Evolutionary conservation across 2,329 filamentous ascomycete species (phyloP).

Genomic region (Aspergillus transmontanensis): DNA sequence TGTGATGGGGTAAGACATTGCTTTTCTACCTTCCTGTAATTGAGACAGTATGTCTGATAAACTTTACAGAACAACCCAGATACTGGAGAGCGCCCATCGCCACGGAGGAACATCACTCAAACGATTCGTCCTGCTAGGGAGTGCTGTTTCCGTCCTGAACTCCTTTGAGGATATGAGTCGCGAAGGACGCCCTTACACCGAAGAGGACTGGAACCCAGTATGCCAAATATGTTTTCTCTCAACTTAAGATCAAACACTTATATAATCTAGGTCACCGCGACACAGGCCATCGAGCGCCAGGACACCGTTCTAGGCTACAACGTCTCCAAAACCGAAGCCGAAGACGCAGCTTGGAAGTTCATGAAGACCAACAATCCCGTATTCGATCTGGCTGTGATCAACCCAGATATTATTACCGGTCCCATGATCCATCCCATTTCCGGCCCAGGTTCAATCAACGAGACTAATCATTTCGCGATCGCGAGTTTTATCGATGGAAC

Average conservation of each 20-base stretch:
- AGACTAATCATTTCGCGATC: conserved; percentile 26
- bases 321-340: conserved; percentile 16
- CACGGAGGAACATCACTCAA: conserved; percentile 12
- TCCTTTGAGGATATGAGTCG: conserved; percentile 24
- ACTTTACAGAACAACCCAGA: no score
- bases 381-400: conserved; percentile 22
- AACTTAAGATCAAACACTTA: neutral
- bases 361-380: conserved; percentile 12
- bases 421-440: conserved; percentile 25
- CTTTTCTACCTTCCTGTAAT: no score
- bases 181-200: conserved; percentile 26
- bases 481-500: conserved; percentile 27
- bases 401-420: conserved; percentile 25
- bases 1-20: conserved; percentile 37
- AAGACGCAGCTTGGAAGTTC: conserved; percentile 21
- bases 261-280: conserved; percentile 14
- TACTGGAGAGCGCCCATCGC: no score
- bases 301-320: conserved; percentile 20
- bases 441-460: conserved; percentile 21
- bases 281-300: conserved; percentile 17
- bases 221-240: no score
- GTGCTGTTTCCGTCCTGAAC: conserved; percentile 31
- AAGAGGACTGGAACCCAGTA: conserved; percentile 27
- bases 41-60: no score
- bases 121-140: conserved; percentile 41